Evolutionary conservation across 108 stramenopile species (phyloP), one percentile per base, ranked within the genome.

Genomic region (Fistulifera solaris): DNA sequence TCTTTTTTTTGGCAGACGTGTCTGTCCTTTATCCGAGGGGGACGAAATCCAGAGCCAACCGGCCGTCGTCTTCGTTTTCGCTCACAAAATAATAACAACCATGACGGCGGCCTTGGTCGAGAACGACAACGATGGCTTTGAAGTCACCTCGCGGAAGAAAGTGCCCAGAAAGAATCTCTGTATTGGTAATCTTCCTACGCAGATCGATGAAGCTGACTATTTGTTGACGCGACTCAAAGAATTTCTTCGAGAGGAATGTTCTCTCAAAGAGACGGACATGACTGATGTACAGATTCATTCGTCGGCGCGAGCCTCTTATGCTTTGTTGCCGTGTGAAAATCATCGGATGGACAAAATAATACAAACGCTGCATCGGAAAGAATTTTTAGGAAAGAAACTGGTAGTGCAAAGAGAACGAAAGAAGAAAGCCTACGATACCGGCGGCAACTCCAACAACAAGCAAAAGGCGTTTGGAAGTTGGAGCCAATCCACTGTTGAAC

Each of bases 151-250:
- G 3, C 3, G 8, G 31, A 35, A 35, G 8, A 35, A 35, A 8
- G 31, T 35, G 6, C 31, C 8, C 31, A 35, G 16, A 51, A 51
- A 27, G 26, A 25, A n/a, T 51, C 22, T 51, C 22, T 51, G 8
- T 23, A 51, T 51, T 7, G 50, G 50, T 4, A 51, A 51, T 12
- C 50, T 51, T 5, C 50, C 50, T n/a, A n/a, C 31, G 31, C 31
- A 35, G 8, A 8, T 35, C 31, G 8, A n/a, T n/a, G n/a, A n/a
- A n/a, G n/a, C n/a, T n/a, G n/a, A n/a, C n/a, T n/a, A 51, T 27
- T 23, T 51, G 50, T 19, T 16, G 24, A 19, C 14, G 47, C 14
- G 17, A 48, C 18, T 48, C 40, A 27, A 5, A 22, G 18, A 25
- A 5, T 19, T 27, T 3, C n/a, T 51, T 6, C 2, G 23, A 27